phyloP scores from a whole-genome alignment of 2,329 filamentous ascomycete genomes.

The Penicillium sp. region DNA sequence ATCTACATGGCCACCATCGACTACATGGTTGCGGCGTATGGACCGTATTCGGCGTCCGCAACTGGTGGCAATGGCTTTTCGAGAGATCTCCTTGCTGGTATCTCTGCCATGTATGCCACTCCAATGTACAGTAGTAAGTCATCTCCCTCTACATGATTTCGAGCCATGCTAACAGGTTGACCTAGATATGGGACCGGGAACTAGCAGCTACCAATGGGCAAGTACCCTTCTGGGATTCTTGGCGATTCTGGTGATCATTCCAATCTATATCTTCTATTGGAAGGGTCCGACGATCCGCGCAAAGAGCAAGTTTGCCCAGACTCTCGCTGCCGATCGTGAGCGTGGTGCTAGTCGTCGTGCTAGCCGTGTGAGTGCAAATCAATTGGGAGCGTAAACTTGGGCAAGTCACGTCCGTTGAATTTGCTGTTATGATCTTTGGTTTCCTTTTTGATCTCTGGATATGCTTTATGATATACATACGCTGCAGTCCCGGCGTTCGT shows the following conservation, averaged over 20 bases:
- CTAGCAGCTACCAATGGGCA: background rate
- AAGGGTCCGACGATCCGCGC: background rate
- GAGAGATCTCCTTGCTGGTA: slow-evolving; percentile 56
- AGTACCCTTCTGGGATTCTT: background rate
- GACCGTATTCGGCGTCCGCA: slow-evolving; percentile 55
- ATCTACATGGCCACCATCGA: slow-evolving; percentile 43
- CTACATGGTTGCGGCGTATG: slow-evolving; percentile 60
- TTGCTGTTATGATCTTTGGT: too few species aligned
- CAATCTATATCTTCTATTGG: background rate
- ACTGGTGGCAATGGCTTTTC: slow-evolving; percentile 59
- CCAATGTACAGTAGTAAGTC: slow-evolving; percentile 33
- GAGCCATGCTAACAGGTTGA: too few species aligned
- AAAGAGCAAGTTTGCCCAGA: background rate
- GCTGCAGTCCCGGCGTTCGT: too few species aligned
- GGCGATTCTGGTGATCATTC: background rate
- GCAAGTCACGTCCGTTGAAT: too few species aligned
- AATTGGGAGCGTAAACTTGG: background rate
- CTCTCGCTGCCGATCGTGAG: background rate
- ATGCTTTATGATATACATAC: too few species aligned
- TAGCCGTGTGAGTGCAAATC: background rate
- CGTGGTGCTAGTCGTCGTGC: background rate
- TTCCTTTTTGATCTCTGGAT: too few species aligned
- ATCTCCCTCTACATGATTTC: too few species aligned
- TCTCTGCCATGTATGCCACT: slow-evolving; percentile 51
- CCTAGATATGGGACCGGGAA: background rate